Evolutionary conservation across 768 basidiomycete species (phyloP).

Genomic region (Mycena vitilis): DNA sequence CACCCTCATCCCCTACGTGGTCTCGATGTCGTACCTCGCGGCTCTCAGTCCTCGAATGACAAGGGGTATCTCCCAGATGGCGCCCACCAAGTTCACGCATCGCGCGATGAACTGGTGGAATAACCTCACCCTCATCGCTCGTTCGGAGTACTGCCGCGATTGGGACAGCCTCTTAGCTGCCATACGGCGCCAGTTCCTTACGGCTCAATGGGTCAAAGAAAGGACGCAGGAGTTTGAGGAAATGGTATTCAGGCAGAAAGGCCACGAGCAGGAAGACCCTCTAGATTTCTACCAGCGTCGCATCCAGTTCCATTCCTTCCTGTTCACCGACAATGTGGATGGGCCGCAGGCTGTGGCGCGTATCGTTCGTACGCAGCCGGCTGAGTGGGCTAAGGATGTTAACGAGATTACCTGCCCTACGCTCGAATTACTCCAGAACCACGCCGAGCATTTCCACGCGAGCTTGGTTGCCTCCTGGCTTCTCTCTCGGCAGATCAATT

Average conservation of each 20-base stretch:
- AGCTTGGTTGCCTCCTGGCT: neutral
- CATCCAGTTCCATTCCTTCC: slow-evolving; percentile 10
- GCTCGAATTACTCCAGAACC: neutral
- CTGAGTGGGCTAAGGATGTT: slow-evolving; percentile 4
- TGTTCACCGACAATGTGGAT: too few species aligned
- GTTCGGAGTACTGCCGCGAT: neutral
- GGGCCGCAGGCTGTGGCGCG: slow-evolving; percentile 1
- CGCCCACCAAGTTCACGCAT: neutral
- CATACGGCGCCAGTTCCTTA: slow-evolving; percentile 15
- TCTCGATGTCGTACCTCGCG: neutral
- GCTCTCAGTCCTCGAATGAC: slow-evolving; percentile 2
- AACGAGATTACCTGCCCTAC: slow-evolving; percentile 1
- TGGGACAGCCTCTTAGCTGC: slow-evolving; percentile 9
- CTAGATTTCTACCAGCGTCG: slow-evolving; percentile 22
- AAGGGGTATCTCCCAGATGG: neutral
- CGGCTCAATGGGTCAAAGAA: neutral
- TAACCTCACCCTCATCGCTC: neutral
- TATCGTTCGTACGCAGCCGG: slow-evolving; percentile 14
- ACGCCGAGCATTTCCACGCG: slow-evolving; percentile 1
- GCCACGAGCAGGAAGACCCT: slow-evolving; percentile 12
- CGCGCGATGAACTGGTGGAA: slow-evolving; percentile 17
- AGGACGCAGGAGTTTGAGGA: slow-evolving; percentile 9
- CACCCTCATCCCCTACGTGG: slow-evolving; percentile 19
- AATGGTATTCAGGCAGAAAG: slow-evolving; percentile 14
- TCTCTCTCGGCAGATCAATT: neutral